phyloP scores from a whole-genome alignment of 805 yeast species.

The Spathaspora girioi region DNA sequence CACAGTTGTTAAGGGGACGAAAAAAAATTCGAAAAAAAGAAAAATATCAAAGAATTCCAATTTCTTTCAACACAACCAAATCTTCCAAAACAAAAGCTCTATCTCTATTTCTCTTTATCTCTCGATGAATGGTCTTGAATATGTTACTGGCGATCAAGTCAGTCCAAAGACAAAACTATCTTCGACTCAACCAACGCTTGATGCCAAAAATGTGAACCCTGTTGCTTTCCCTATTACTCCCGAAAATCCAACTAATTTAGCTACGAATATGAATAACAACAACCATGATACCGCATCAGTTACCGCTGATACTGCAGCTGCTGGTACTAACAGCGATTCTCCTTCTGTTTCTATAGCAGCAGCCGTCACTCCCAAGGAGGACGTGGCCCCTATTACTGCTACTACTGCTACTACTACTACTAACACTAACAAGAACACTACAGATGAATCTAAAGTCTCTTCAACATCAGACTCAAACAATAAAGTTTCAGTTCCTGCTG shows the following conservation, averaged over 20 bases:
- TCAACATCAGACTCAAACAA: neutral
- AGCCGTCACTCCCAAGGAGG: neutral
- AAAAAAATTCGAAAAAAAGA: no score
- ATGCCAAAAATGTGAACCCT: neutral
- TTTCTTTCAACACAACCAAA: neutral
- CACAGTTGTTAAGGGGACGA: no score
- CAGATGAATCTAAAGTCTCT: neutral
- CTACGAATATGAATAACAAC: no score
- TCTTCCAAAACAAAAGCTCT: neutral
- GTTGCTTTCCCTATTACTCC: neutral
- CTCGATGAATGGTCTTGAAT: conserved; percentile 1
- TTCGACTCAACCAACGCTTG: neutral
- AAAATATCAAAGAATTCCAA: neutral
- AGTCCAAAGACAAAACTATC: neutral
- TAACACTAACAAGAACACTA: neutral
- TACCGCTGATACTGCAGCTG: neutral
- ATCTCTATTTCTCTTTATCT: neutral
- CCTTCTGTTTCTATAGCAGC: neutral
- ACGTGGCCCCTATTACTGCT: neutral
- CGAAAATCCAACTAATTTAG: no score
- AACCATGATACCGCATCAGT: neutral
- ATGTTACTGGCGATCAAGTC: neutral
- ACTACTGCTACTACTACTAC: neutral
- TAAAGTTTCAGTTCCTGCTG: neutral
- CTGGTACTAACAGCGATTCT: neutral